Evolutionary conservation across 176 grass and related monocot species (phyloP), one percentile per base, ranked within the genome.

Genomic region (Ensete ventricosum): DNA sequence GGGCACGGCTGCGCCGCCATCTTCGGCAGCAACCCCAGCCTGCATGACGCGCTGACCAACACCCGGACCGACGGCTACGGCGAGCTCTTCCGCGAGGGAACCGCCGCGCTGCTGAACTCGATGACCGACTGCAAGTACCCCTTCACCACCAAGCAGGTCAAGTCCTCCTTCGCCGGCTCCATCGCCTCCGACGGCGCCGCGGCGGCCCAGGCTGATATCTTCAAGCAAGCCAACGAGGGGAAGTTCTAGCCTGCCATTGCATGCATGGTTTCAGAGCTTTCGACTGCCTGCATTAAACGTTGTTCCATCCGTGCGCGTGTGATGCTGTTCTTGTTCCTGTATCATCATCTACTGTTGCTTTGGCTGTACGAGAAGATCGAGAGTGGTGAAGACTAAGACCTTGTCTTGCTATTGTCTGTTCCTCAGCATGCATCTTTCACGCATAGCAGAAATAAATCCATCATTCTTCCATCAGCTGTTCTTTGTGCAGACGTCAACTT

Each of bases 31-130:
- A 85, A 86, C 76, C 81, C 80, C 62, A 90, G 73, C 83, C 62
- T 97, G 25, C 90, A 83, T 5, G 93, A 92, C 25, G 88, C 90
- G 50, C 72, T 97, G 63, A 77, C 85, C 69, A 97, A 89, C 82
- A 78, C 81, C 25, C 76, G 82, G 72, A 59, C 72, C n/a, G 94
- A 97, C 71, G 88, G 88, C 13, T 74, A 83, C 11, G 84, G 88
- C 26, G 82, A 76, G 27, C 86, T 93, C 50, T 82, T 93, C 43
- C 88, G 90, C 1, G 94, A 97, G 77, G 90, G 94, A 21, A 85
- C 88, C 11, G 90, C 90, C 14, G 75, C 94, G 48, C 87, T 83
- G 52, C 94, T 97, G 77, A 93, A 97, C 75, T 97, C 94, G 58
- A 81, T 88, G 49, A 85, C 82, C 78, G 87, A 90, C 81, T 76